phyloP scores from a whole-genome alignment of 78 protist genomes.

The Pigoraptor vietnamica region DNA sequence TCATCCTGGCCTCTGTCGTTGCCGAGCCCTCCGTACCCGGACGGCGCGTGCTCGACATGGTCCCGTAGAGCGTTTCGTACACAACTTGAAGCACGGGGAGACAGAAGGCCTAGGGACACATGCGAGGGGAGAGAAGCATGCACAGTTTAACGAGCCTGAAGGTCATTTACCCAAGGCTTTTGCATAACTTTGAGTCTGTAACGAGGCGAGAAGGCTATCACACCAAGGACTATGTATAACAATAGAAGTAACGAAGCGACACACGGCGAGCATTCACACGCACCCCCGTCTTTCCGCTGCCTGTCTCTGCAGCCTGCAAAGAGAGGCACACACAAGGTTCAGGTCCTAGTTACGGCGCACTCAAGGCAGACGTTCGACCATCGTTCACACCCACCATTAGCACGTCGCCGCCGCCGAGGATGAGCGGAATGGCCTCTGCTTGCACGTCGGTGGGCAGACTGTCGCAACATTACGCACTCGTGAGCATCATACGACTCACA shows the following conservation, averaged over 20 bases:
- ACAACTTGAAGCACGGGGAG: slow-evolving; percentile 60
- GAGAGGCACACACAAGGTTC: too few species aligned
- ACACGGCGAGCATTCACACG: background rate
- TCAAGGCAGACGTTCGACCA: too few species aligned
- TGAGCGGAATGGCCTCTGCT: slow-evolving; percentile 25
- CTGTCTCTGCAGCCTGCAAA: slow-evolving; percentile 82
- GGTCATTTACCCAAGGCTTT: too few species aligned
- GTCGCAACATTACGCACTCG: too few species aligned
- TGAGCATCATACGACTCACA: too few species aligned
- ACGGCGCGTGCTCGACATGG: too few species aligned
- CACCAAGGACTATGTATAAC: too few species aligned
- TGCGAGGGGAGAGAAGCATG: background rate
- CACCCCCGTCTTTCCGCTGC: slow-evolving; percentile 78
- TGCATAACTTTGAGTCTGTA: too few species aligned
- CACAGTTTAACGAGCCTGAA: too few species aligned
- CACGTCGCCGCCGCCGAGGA: slow-evolving; percentile 42
- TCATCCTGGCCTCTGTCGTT: background rate
- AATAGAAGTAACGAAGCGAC: background rate
- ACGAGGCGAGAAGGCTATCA: background rate
- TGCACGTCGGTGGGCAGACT: slow-evolving; percentile 66
- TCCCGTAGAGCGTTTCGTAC: slow-evolving; percentile 46
- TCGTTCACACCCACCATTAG: background rate
- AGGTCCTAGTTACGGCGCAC: too few species aligned
- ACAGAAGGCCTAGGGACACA: slow-evolving; percentile 1
- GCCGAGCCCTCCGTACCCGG: too few species aligned